phyloP scores from a whole-genome alignment of 495 filamentous ascomycete species.

The Neurospora tetraspora region DNA sequence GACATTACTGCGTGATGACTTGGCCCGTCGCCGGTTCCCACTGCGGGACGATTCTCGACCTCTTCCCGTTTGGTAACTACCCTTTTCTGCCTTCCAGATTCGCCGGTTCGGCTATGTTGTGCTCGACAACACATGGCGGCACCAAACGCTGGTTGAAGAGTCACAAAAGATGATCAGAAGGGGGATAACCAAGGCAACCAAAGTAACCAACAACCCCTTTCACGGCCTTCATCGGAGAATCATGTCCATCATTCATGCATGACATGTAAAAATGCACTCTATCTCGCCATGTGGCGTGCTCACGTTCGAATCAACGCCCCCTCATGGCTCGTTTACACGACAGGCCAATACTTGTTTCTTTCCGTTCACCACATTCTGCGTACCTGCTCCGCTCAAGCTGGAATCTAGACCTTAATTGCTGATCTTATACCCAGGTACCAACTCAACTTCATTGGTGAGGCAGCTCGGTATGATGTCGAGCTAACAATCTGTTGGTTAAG shows the following conservation, averaged over 20 bases:
- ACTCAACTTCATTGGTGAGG: neutral
- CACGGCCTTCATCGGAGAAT: neutral
- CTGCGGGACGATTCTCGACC: neutral
- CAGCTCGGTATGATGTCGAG: neutral
- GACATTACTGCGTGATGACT: neutral
- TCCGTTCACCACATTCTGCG: neutral
- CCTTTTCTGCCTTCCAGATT: neutral
- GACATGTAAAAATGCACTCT: neutral
- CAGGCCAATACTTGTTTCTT: neutral
- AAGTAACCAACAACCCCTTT: neutral
- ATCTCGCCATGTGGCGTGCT: neutral
- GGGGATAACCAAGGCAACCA: neutral
- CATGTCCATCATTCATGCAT: neutral
- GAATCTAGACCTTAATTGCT: neutral
- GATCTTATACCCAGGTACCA: neutral
- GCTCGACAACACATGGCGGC: neutral
- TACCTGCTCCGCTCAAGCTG: neutral
- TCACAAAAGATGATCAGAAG: neutral
- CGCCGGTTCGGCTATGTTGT: neutral
- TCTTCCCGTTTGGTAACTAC: neutral
- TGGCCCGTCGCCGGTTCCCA: neutral
- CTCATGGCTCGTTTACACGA: neutral
- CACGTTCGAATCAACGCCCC: neutral
- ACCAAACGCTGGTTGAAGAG: neutral
- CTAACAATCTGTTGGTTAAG: neutral